phyloP scores from a whole-genome alignment of 768 basidiomycete genomes.

The Macrolepiota dolichaula region DNA sequence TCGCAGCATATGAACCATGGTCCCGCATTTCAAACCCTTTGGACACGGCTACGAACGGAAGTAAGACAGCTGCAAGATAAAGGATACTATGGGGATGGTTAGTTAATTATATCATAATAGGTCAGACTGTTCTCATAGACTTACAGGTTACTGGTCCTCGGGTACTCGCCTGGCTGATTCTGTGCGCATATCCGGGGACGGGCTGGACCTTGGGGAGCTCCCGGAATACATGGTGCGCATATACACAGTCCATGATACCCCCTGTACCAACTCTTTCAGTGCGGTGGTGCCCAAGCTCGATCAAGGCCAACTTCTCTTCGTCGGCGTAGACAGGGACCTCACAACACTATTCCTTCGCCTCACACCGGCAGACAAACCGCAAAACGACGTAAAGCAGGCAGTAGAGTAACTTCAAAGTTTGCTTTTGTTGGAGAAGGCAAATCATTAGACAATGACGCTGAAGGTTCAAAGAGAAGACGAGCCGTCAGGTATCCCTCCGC shows the following conservation, averaged over 20 bases:
- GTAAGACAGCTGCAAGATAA: constrained; percentile 65
- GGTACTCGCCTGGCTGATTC: constrained; percentile 72
- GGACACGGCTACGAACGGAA: constrained; percentile 62
- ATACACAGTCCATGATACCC: neutral
- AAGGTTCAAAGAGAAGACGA: constrained; percentile 59
- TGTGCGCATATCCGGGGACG: constrained; percentile 45
- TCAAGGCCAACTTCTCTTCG: constrained; percentile 52
- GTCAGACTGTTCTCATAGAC: neutral
- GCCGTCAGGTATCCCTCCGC: constrained; percentile 51
- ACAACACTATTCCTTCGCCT: constrained; percentile 46
- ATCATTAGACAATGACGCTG: constrained; percentile 42
- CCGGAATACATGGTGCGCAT: constrained; percentile 74
- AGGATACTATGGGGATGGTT: constrained; percentile 85
- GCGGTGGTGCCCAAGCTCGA: constrained; percentile 74
- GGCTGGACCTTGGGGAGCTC: constrained; percentile 51
- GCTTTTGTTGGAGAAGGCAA: constrained; percentile 60
- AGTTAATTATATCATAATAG: neutral
- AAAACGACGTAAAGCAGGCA: constrained; percentile 70
- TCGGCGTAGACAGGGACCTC: constrained; percentile 29
- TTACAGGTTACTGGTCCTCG: constrained; percentile 76
- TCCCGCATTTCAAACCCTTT: constrained; percentile 69
- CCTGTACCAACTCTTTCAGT: constrained; percentile 35
- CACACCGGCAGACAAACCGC: constrained; percentile 59
- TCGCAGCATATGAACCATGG: constrained; percentile 80
- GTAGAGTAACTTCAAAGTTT: constrained; percentile 57